Base-by-base conservation (phyloP, 371 early-diverging fungal species). In the Mortierella sp. region DNA sequence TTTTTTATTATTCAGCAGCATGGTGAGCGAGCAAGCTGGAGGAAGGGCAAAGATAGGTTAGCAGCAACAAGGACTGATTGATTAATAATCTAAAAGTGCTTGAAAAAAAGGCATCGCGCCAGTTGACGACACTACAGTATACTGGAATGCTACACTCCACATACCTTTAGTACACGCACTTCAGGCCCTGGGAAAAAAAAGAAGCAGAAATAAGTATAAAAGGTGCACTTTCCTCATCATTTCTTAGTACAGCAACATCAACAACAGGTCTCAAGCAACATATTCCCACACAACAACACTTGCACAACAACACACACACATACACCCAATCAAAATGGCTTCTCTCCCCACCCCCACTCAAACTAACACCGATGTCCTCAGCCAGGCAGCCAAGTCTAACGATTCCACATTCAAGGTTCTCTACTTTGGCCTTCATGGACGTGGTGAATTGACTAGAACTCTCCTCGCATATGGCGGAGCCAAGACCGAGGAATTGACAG, bases 401-500 rank as follows among this genome's bases (percentile, higher is more conserved):
- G 64, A 72, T 24, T 72, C 75, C 4, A 62, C 62, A 66, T 81
- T 37, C 76, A 64, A 81, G 70, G 20, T 69, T 52, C 73, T 75
- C 39, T 81, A 81, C 76, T 81, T 81, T 66, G 62, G 40, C 18
- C 57, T 81, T 28, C 73, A 75, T 32, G 81, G 73, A 51, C 83
- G 83, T 5, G 77, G 83, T 30, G 76, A 75, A 32, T 62, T 81
- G 28, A 70, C 32, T 49, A 76, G 83, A 26, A 60, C 49, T 14
- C 45, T 81, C 70, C 66, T 81, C 28, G 63, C 45, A 69, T 65
- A 47, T 18, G 45, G 32, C 16, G 76, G 70, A 32, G 70, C 63
- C 70, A 72, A 72, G 39, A 72, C 24, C 43, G 73, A 72, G 55
- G 77, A 81, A 28, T 49, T 81, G 55, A 1, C 70, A 37, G 45